Conservation (phyloP, 768 basidiomycete genomes). For the Tephrocybe sp. region DNA sequence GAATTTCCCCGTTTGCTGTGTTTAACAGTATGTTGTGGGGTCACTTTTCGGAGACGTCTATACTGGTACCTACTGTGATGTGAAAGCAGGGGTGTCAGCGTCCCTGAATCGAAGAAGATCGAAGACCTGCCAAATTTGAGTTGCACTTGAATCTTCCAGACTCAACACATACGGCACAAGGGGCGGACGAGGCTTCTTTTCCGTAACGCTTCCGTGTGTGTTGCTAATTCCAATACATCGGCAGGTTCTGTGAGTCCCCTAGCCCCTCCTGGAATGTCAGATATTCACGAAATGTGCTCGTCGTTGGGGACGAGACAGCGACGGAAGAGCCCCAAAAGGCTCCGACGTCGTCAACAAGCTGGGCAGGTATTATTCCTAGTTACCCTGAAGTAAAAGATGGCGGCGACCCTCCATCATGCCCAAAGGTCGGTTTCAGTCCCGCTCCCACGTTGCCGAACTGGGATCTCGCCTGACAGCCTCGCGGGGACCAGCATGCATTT, state of each 20-base stretch:
- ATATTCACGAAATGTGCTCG: neutral
- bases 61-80: slow-evolving; percentile 1
- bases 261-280: neutral
- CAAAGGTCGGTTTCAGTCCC: slow-evolving; percentile 10
- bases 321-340: neutral
- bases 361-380: slow-evolving; percentile 10
- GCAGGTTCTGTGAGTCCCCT: neutral
- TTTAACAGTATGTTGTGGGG: neutral
- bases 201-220: slow-evolving; percentile 11
- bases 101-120: slow-evolving; percentile 17
- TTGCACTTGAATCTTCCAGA: slow-evolving; percentile 10
- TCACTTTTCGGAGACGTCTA: slow-evolving; percentile 10
- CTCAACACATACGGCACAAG: slow-evolving; percentile 12
- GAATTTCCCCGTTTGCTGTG: slow-evolving; percentile 2
- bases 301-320: neutral
- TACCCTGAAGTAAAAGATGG: slow-evolving; percentile 16
- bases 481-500: slow-evolving; percentile 18
- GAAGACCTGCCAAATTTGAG: slow-evolving; percentile 14
- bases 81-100: slow-evolving; percentile 4
- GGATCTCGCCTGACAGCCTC: slow-evolving; percentile 20
- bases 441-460: slow-evolving; percentile 23
- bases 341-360: slow-evolving; percentile 1
- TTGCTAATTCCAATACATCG: slow-evolving; percentile 1
- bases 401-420: slow-evolving; percentile 12
- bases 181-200: slow-evolving; percentile 14